Conservation (phyloP, 1,284 basidiomycete genomes). For the Trichosporon inkin region DNA sequence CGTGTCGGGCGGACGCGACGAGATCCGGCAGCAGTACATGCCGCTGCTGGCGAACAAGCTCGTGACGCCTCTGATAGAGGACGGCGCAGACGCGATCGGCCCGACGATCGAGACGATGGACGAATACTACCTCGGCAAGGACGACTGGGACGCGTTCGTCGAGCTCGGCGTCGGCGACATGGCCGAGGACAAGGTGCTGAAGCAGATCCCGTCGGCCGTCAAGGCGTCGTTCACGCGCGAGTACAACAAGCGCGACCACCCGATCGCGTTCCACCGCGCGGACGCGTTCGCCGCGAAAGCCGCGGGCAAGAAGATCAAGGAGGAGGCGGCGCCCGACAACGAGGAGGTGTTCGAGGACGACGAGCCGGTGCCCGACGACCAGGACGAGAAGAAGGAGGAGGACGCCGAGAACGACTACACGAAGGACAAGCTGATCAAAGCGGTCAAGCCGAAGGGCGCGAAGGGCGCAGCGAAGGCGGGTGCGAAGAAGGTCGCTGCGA, state of each 20-base stretch:
- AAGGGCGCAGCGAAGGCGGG: constrained; percentile 14
- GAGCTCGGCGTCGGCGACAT: constrained; percentile 84
- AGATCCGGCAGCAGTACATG: constrained; percentile 87
- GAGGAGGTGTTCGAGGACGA: constrained; percentile 71
- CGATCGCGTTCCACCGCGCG: constrained; percentile 85
- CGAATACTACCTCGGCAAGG: constrained; percentile 85
- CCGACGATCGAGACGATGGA: constrained; percentile 86
- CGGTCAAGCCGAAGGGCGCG: constrained; percentile 48
- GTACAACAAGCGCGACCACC: constrained; percentile 81
- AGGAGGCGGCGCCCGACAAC: constrained; percentile 65
- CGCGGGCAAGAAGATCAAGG: constrained; percentile 67
- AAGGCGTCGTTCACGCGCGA: constrained; percentile 84
- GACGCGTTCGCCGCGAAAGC: constrained; percentile 60
- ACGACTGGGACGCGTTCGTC: constrained; percentile 93
- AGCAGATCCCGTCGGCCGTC: constrained; percentile 74
- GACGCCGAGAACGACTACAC: constrained; percentile 51
- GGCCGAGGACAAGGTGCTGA: constrained; percentile 67
- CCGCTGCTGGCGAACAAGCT: constrained; percentile 76
- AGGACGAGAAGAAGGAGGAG: constrained; percentile 48
- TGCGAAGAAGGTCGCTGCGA: constrained; percentile 10
- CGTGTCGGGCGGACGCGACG: constrained; percentile 80
- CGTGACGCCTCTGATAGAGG: constrained; percentile 66
- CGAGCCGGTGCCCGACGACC: constrained; percentile 47
- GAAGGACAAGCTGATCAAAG: constrained; percentile 59
- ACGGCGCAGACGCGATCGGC: constrained; percentile 68